phyloP scores from a whole-genome alignment of 805 yeast species.

The Candida sithepensis region DNA sequence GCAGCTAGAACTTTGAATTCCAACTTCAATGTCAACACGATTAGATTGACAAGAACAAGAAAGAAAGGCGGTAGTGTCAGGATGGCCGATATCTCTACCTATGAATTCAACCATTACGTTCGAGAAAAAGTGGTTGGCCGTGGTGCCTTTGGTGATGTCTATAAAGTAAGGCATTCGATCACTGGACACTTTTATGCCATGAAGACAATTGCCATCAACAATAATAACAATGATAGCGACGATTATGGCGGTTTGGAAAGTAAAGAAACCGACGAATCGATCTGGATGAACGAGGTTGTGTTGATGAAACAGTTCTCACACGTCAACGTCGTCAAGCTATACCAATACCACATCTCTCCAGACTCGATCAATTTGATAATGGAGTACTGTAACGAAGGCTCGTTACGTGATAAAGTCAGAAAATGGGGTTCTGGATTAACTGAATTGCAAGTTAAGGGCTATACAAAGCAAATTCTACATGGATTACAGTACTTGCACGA shows the following conservation, averaged over 20 bases:
- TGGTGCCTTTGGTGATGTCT: conserved; percentile 91
- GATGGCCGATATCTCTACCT: conserved; percentile 16
- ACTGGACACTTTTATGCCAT: conserved; percentile 20
- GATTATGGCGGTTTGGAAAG: not conserved
- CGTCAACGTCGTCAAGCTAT: conserved; percentile 63
- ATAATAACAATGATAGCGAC: not conserved
- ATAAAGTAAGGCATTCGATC: conserved; percentile 29
- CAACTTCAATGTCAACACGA: not conserved
- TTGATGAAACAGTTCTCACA: conserved; percentile 62
- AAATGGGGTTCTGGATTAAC: conserved; percentile 47
- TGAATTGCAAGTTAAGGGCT: conserved; percentile 48
- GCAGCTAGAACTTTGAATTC: not conserved
- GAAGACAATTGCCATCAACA: conserved; percentile 19
- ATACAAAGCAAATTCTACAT: conserved; percentile 49
- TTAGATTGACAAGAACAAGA: not conserved
- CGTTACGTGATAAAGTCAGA: conserved; percentile 52
- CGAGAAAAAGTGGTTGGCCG: conserved; percentile 69
- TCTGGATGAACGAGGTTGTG: conserved; percentile 63
- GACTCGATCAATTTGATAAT: conserved; percentile 53
- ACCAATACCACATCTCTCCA: conserved; percentile 59
- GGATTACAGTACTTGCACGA: conserved; percentile 65
- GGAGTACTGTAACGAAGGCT: conserved; percentile 66
- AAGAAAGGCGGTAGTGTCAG: not conserved
- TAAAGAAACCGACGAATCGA: not conserved
- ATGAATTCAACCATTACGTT: conserved; percentile 37